These are phyloP conservation scores for Blastobotrys mokoenaii DNA, from an alignment of 805 yeast genomes.

Conservation along the genomic window DNA sequence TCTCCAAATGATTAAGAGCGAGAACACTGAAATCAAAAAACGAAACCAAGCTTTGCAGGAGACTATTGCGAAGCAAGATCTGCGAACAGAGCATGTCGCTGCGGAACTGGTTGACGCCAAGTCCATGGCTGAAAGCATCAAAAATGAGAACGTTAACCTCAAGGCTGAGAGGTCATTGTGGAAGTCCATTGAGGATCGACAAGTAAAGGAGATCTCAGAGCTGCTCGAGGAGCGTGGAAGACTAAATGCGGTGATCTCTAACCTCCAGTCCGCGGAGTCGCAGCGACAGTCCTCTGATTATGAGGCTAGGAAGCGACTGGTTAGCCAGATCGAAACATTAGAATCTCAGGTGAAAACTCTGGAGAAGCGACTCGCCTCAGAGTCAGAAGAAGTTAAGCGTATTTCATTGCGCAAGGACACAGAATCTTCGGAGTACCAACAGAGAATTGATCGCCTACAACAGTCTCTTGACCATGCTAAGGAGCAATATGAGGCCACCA, in stretches of 20 bases:
- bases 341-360: conserved; percentile 38
- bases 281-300: conserved; percentile 50
- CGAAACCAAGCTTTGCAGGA: conserved; percentile 36
- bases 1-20: conserved; percentile 35
- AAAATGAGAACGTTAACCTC: conserved; percentile 40
- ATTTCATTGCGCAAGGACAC: conserved; percentile 46
- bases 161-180: conserved; percentile 48
- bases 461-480: conserved; percentile 36
- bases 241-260: conserved; percentile 48
- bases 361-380: conserved; percentile 40
- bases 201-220: conserved; percentile 44
- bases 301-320: conserved; percentile 43
- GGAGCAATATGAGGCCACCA: conserved; percentile 37
- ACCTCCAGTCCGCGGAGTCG: conserved; percentile 50
- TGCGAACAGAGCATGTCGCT: conserved; percentile 37
- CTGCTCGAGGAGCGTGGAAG: conserved; percentile 51
- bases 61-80: conserved; percentile 39
- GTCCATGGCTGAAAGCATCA: conserved; percentile 35
- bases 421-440: conserved; percentile 48
- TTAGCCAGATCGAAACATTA: conserved; percentile 41
- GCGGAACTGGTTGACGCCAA: conserved; percentile 51
- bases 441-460: conserved; percentile 49
- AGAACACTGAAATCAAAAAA: conserved; percentile 37
- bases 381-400: conserved; percentile 44
- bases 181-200: conserved; percentile 39